phyloP scores from a whole-genome alignment of 176 grass and related monocot genomes.

The Typha latifolia region DNA sequence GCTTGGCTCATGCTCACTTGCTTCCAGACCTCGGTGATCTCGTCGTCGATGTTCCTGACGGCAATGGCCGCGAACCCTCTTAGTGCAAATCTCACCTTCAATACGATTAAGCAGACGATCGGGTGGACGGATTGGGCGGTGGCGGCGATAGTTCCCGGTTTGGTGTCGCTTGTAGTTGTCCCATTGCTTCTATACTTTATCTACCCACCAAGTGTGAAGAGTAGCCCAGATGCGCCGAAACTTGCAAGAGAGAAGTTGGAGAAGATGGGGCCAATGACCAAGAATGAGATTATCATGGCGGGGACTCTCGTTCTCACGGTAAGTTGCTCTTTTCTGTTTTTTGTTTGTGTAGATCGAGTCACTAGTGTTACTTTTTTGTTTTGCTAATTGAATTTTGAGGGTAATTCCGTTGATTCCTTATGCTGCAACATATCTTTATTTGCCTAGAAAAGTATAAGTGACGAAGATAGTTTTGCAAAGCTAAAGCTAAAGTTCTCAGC shows the following conservation, averaged over 20 bases:
- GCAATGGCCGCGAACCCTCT: constrained; percentile 90
- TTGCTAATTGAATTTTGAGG: background rate
- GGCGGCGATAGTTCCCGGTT: constrained; percentile 72
- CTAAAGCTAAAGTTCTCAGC: background rate
- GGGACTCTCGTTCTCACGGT: constrained; percentile 80
- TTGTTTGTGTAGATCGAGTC: background rate
- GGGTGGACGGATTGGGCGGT: constrained; percentile 97
- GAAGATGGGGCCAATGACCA: constrained; percentile 89
- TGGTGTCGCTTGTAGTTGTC: constrained; percentile 69
- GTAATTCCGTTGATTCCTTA: background rate
- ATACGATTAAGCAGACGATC: constrained; percentile 59
- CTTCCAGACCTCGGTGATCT: constrained; percentile 90
- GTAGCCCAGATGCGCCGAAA: constrained; percentile 72
- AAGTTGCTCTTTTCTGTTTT: constrained; percentile 12
- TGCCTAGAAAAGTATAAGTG: background rate
- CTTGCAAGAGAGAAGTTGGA: constrained; percentile 71
- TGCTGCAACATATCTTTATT: background rate
- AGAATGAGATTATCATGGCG: constrained; percentile 73
- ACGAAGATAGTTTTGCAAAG: background rate
- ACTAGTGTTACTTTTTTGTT: no score
- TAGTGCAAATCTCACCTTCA: constrained; percentile 64
- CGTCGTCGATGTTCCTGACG: constrained; percentile 92
- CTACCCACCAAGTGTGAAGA: constrained; percentile 83
- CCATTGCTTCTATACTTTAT: constrained; percentile 73
- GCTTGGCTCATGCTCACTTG: constrained; percentile 96